Evolutionary conservation across 805 yeast genomes (phyloP).

Genomic region (Candida tibetensis): DNA sequence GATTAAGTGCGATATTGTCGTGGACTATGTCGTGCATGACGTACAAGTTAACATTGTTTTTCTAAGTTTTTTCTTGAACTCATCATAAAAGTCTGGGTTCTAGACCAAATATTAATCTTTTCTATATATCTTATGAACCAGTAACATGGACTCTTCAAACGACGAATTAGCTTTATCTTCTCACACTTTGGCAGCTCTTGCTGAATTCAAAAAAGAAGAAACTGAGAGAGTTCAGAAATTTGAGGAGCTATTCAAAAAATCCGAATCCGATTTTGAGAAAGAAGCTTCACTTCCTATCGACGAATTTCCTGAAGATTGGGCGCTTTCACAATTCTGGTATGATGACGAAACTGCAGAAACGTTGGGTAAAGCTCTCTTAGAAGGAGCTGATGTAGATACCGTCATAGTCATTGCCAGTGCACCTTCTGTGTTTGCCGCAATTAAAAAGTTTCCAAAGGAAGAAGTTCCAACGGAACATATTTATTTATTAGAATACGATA

Average conservation of each 20-base stretch:
- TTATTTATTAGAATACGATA: slow-evolving; percentile 76
- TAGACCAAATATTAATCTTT: background rate
- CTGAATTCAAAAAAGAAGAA: slow-evolving; percentile 68
- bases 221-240: slow-evolving; percentile 54
- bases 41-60: no score
- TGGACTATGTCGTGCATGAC: no score
- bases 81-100: no score
- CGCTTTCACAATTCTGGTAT: slow-evolving; percentile 91
- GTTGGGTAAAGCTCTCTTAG: slow-evolving; percentile 68
- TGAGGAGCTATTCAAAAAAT: slow-evolving; percentile 48
- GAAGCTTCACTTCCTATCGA: slow-evolving; percentile 51
- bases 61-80: no score
- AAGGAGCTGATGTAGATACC: slow-evolving; percentile 71
- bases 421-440: slow-evolving; percentile 88
- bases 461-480: slow-evolving; percentile 65
- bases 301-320: slow-evolving; percentile 89
- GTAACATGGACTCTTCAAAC: slow-evolving; percentile 34
- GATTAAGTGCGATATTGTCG: no score
- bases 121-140: slow-evolving; percentile 2
- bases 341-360: slow-evolving; percentile 66
- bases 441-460: slow-evolving; percentile 49
- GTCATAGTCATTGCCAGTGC: slow-evolving; percentile 79
- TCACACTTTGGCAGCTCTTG: slow-evolving; percentile 52
- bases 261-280: slow-evolving; percentile 53
- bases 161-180: slow-evolving; percentile 47